phyloP scores from a whole-genome alignment of 2,329 filamentous ascomycete species.

The Magnaporthiopsis rhizophila region DNA sequence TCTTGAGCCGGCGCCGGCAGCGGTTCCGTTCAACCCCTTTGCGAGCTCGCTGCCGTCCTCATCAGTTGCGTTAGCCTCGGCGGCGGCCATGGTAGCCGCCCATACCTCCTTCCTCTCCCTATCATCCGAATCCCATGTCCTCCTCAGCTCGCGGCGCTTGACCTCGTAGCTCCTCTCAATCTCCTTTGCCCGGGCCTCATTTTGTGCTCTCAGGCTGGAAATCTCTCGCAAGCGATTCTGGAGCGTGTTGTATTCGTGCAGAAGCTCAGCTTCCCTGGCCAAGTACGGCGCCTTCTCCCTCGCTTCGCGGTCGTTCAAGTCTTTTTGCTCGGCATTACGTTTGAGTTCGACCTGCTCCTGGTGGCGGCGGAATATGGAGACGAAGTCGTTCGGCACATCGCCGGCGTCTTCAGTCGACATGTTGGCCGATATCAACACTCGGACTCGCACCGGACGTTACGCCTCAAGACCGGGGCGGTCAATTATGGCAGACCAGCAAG shows the following conservation, averaged over 20 bases:
- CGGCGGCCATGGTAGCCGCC: background rate
- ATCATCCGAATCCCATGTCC: background rate
- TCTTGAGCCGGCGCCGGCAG: background rate
- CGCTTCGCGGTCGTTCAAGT: background rate
- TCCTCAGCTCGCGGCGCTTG: background rate
- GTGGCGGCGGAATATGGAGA: background rate
- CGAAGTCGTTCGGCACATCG: background rate
- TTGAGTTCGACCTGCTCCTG: background rate
- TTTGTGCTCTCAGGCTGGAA: background rate
- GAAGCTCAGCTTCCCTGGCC: background rate
- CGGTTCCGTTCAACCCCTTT: background rate
- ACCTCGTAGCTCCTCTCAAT: background rate
- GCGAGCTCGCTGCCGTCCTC: background rate
- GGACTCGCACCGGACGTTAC: background rate
- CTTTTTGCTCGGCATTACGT: background rate
- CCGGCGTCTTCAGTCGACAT: background rate
- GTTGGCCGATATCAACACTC: background rate
- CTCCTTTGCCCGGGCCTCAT: background rate
- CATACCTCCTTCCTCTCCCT: background rate
- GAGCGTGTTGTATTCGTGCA: background rate
- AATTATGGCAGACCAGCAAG: background rate
- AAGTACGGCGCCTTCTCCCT: background rate
- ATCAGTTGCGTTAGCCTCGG: background rate
- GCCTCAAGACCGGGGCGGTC: background rate
- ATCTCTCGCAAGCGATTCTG: background rate